These are phyloP conservation scores for Heliamphora exappendiculata DNA, from an alignment of 148 eudicot species.

Conservation along the genomic window DNA sequence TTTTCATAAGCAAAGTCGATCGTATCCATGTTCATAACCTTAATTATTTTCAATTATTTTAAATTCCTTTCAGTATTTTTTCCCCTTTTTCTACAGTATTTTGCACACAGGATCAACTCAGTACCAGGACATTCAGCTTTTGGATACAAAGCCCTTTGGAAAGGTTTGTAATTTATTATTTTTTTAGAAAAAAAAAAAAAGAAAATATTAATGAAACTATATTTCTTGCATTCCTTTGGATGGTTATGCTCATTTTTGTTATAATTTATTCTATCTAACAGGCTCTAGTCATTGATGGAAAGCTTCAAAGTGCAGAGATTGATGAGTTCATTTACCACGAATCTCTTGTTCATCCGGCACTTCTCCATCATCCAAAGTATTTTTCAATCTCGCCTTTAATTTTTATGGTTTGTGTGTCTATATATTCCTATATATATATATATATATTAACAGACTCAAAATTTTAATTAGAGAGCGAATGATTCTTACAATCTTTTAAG, in stretches of 20 bases:
- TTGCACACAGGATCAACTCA: slow-evolving; percentile 84
- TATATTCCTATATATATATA: no score
- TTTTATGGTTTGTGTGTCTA: no score
- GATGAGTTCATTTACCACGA: slow-evolving; percentile 96
- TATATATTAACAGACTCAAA: no score
- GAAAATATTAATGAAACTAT: no score
- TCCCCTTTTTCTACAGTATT: slow-evolving; percentile 42
- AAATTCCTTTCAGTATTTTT: neutral
- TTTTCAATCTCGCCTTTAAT: neutral
- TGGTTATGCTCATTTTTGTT: no score
- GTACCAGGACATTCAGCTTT: slow-evolving; percentile 87
- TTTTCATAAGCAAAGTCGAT: no score
- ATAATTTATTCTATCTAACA: slow-evolving; percentile 13
- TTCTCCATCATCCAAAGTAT: slow-evolving; percentile 68
- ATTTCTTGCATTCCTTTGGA: no score
- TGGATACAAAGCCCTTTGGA: slow-evolving; percentile 97
- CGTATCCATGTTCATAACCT: slow-evolving; percentile 7
- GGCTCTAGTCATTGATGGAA: slow-evolving; percentile 90
- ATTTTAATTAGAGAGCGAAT: no score
- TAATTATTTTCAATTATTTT: neutral
- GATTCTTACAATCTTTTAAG: no score
- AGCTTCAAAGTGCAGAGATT: slow-evolving; percentile 90
- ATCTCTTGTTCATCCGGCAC: slow-evolving; percentile 87
- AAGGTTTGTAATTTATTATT: slow-evolving; percentile 38
- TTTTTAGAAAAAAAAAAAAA: no score